A percentile compares a stretch with the other conserved stretches of the same genome.
Evolutionary conservation across 2,329 filamentous ascomycete species (phyloP).

Genomic region (Apiospora rasikravindrae): DNA sequence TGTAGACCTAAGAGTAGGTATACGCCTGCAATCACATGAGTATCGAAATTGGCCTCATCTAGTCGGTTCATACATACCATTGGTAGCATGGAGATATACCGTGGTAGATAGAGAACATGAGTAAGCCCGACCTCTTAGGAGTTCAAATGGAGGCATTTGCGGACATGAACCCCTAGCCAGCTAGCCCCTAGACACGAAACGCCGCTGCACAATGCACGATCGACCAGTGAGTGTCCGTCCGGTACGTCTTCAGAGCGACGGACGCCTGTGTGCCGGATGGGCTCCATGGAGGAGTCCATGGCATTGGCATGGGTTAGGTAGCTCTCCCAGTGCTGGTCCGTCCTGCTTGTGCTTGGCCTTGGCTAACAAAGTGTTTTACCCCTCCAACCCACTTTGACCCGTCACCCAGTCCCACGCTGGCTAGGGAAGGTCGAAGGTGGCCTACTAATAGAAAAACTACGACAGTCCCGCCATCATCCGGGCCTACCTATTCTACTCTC

Average conservation of each 20-base stretch:
- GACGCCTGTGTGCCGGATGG: conserved; percentile 2
- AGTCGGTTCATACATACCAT: no score
- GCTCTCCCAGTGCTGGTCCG: not conserved
- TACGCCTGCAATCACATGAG: not conserved
- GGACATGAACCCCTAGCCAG: conserved; percentile 3
- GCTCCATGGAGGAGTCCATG: not conserved
- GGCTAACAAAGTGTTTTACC: conserved; percentile 1
- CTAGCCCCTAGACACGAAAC: not conserved
- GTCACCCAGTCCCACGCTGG: conserved; percentile 14
- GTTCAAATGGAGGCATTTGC: not conserved
- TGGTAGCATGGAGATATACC: not conserved
- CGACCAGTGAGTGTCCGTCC: not conserved
- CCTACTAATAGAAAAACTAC: conserved; percentile 26
- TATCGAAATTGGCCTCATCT: not conserved
- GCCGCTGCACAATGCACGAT: conserved; percentile 14
- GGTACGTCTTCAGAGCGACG: not conserved
- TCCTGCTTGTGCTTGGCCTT: not conserved
- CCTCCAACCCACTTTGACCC: conserved; percentile 18
- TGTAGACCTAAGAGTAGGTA: not conserved
- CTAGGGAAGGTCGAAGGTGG: not conserved
- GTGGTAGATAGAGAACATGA: not conserved
- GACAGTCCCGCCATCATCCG: conserved; percentile 23
- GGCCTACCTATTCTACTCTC: conserved; percentile 15
- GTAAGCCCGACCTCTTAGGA: not conserved
- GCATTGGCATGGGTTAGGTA: not conserved